Conservation (phyloP, 768 basidiomycete genomes). For the Termitomyces sp. region DNA sequence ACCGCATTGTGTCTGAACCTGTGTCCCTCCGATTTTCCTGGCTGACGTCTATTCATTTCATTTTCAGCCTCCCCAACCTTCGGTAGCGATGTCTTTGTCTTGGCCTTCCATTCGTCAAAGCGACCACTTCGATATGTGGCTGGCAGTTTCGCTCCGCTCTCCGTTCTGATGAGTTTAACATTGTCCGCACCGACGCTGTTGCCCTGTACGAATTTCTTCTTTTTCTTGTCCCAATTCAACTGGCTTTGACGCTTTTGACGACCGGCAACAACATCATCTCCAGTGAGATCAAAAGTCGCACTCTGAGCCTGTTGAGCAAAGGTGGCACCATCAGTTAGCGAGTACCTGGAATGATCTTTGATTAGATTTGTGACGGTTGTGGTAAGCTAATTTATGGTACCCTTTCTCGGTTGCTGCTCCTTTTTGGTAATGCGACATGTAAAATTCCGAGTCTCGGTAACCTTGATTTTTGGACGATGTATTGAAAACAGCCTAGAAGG, state of each 20-base stretch:
- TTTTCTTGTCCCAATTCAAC: conserved; percentile 92
- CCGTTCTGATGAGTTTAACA: conserved; percentile 88
- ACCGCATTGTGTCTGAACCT: conserved; percentile 72
- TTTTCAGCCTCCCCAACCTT: conserved; percentile 79
- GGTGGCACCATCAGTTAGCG: conserved; percentile 80
- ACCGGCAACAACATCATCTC: conserved; percentile 63
- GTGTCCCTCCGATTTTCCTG: conserved; percentile 43
- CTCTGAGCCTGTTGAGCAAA: conserved; percentile 80
- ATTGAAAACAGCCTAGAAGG: conserved; percentile 62
- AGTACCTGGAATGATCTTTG: conserved; percentile 52
- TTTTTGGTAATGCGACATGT: conserved; percentile 89
- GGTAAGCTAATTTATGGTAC: conserved; percentile 33
- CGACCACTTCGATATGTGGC: conserved; percentile 90
- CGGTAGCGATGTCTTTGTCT: conserved; percentile 67
- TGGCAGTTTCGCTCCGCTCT: conserved; percentile 87
- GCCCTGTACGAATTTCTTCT: conserved; percentile 88
- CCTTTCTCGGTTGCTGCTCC: conserved; percentile 86
- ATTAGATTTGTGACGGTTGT: not conserved
- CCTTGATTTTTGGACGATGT: conserved; percentile 41
- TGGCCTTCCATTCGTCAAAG: conserved; percentile 92
- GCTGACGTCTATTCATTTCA: conserved; percentile 24
- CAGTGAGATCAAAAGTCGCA: conserved; percentile 76
- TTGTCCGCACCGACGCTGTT: conserved; percentile 87
- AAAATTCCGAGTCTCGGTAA: conserved; percentile 81
- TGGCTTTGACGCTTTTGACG: conserved; percentile 59